Conservation (phyloP, 2,329 filamentous ascomycete species). For the Colletotrichum lupini region DNA sequence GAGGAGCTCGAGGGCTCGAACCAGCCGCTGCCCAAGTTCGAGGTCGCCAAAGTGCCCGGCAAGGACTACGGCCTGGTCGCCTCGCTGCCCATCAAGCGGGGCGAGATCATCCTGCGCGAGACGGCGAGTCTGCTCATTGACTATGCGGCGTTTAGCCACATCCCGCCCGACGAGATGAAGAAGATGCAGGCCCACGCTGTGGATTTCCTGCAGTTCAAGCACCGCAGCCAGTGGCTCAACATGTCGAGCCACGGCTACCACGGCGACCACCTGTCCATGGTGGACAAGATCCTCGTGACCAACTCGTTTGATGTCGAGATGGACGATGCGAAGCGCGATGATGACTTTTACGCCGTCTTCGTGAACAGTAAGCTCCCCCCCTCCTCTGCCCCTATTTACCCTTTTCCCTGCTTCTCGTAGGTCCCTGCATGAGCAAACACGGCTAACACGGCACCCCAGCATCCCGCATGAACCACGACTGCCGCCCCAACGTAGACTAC, state of each 20-base stretch:
- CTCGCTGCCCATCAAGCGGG: conserved; percentile 45
- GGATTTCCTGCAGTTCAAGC: conserved; percentile 43
- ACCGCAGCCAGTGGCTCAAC: conserved; percentile 46
- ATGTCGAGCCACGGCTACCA: conserved; percentile 49
- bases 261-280: conserved; percentile 40
- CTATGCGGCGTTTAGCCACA: conserved; percentile 48
- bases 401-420: accelerated
- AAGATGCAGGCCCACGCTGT: conserved; percentile 46
- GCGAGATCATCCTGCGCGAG: conserved; percentile 51
- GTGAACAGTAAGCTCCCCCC: conserved; percentile 44
- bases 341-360: conserved; percentile 51
- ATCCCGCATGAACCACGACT: conserved; percentile 58
- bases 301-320: conserved; percentile 53
- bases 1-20: conserved; percentile 40
- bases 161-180: conserved; percentile 41
- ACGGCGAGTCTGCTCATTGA: conserved; percentile 52
- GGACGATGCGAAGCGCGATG: conserved; percentile 41
- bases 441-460: conserved; percentile 37
- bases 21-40: conserved; percentile 40
- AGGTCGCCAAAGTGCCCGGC: conserved; percentile 49
- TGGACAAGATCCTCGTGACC: conserved; percentile 50
- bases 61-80: conserved; percentile 59
- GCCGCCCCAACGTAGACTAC: conserved; percentile 57
- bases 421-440: background rate
- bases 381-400: too few species aligned